These are phyloP conservation scores for Linum trigynum DNA, from an alignment of 345 rosid genomes.

Conservation along the genomic window DNA sequence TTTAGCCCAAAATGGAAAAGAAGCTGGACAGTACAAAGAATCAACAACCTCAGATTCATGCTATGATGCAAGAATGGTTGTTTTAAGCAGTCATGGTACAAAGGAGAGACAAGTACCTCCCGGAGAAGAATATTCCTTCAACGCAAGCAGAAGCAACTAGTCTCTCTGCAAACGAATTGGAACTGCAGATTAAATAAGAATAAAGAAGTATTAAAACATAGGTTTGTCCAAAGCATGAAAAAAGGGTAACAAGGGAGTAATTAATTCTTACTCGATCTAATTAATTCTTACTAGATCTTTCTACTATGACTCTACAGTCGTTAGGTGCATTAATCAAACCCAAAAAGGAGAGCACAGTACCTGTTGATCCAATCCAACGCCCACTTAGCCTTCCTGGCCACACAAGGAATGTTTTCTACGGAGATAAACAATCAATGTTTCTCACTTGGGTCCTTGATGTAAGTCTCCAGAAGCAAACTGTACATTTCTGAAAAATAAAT, in stretches of 20 bases:
- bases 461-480: constrained; percentile 86
- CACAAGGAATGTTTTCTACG: constrained; percentile 69
- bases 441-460: constrained; percentile 70
- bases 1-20: constrained; percentile 92
- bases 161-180: constrained; percentile 63
- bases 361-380: constrained; percentile 75
- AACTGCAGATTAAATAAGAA: constrained; percentile 33
- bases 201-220: constrained; percentile 4
- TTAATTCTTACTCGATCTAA: not conserved
- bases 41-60: too few relatives aligned
- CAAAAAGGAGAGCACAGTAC: constrained; percentile 15
- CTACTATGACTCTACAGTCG: not conserved
- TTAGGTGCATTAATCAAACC: not conserved
- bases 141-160: constrained; percentile 54
- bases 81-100: constrained; percentile 1
- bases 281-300: too few relatives aligned
- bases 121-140: constrained; percentile 49
- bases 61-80: not conserved
- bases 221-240: not conserved
- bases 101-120: constrained; percentile 43
- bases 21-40: constrained; percentile 38
- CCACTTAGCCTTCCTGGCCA: constrained; percentile 75
- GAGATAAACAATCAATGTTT: constrained; percentile 81
- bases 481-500: constrained; percentile 56
- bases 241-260: not conserved